Evolutionary conservation across 2,329 filamentous ascomycete species (phyloP).

Genomic region (Rhynchosporium agropyri): DNA sequence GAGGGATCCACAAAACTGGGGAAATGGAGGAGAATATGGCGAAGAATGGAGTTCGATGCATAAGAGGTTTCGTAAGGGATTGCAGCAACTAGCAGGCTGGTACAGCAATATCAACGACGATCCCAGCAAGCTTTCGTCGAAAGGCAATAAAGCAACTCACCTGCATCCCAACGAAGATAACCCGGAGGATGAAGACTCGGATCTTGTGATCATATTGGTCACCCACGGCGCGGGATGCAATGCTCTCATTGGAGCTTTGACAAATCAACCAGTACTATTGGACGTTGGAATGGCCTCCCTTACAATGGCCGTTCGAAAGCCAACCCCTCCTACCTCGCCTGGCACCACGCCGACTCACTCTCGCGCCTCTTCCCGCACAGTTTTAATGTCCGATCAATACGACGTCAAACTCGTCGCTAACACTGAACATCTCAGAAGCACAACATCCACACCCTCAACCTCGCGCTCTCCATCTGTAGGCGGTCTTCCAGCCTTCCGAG

Average conservation of each 20-base stretch:
- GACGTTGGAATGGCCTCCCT: constrained; percentile 90
- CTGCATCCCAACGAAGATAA: constrained; percentile 47
- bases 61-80: constrained; percentile 77
- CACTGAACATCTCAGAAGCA: constrained; percentile 67
- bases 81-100: constrained; percentile 81
- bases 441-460: constrained; percentile 44
- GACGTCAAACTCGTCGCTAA: constrained; percentile 76
- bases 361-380: constrained; percentile 41
- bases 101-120: constrained; percentile 63
- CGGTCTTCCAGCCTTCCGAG: constrained; percentile 35
- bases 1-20: constrained; percentile 76
- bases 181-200: constrained; percentile 62
- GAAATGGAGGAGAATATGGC: constrained; percentile 81
- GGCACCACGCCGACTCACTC: constrained; percentile 42
- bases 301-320: constrained; percentile 77
- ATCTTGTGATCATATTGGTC: constrained; percentile 82
- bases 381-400: constrained; percentile 63
- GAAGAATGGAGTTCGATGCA: constrained; percentile 99
- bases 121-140: constrained; percentile 55
- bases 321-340: constrained; percentile 32
- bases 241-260: constrained; percentile 88
- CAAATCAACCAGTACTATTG: constrained; percentile 85
- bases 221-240: constrained; percentile 97
- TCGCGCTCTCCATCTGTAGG: constrained; percentile 43
- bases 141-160: constrained; percentile 43